A percentile compares a stretch with the other conserved stretches of the same genome.
Conservation (phyloP, 2,329 filamentous ascomycete genomes). For the Verticillium nubilum region DNA sequence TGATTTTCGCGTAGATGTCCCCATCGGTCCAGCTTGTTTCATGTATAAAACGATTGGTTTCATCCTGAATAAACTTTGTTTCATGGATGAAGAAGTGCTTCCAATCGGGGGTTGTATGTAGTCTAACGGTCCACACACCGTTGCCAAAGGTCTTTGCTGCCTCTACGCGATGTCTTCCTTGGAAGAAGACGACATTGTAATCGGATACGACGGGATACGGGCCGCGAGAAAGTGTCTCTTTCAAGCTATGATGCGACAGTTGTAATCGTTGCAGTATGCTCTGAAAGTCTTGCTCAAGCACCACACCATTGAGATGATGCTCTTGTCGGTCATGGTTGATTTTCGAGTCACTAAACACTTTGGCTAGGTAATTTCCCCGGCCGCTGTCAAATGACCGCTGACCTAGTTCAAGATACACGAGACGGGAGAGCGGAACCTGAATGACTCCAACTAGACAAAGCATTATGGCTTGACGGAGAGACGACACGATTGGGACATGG, state of each 20-base stretch:
- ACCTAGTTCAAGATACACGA: neutral
- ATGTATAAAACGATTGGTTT: constrained; percentile 1
- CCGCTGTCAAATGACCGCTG: neutral
- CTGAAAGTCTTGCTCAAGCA: constrained; percentile 1
- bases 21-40: constrained; percentile 1
- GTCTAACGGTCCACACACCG: neutral
- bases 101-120: constrained; percentile 1
- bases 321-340: neutral
- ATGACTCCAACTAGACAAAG: constrained; percentile 1
- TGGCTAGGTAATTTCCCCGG: neutral
- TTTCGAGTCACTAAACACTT: neutral
- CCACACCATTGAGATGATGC: constrained; percentile 1
- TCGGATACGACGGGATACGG: constrained; percentile 1
- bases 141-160: neutral
- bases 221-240: neutral
- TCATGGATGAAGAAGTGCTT: neutral
- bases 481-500: neutral
- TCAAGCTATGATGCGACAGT: neutral
- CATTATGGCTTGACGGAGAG: neutral
- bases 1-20: constrained; percentile 1
- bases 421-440: constrained; percentile 1
- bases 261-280: neutral
- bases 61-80: neutral
- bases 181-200: neutral
- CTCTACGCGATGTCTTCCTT: constrained; percentile 2